These are phyloP conservation scores for Globisporangium orthogonon DNA, from an alignment of 352 stramenopile species.

Conservation along the genomic window DNA sequence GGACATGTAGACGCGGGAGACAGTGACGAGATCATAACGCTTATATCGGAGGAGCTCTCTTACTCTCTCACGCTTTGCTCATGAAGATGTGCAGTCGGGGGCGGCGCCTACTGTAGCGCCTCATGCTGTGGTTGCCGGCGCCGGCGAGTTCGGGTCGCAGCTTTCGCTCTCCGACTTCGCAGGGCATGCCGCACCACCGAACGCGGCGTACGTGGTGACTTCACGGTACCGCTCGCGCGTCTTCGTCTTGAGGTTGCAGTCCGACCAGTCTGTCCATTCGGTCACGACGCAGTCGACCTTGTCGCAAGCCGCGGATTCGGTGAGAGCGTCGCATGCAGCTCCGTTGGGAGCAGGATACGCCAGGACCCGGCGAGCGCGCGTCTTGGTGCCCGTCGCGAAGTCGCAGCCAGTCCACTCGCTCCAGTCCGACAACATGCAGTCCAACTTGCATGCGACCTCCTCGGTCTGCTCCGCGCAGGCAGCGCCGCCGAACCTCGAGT, in stretches of 20 bases:
- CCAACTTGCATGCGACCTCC: conserved; percentile 24
- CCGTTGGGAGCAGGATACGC: conserved; percentile 23
- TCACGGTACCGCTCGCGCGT: conserved; percentile 21
- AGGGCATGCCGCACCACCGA: conserved; percentile 25
- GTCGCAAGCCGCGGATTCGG: conserved; percentile 29
- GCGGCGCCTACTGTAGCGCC: not conserved
- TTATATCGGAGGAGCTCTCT: not conserved
- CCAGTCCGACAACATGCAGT: conserved; percentile 48
- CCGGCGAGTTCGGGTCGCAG: conserved; percentile 16
- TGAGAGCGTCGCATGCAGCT: conserved; percentile 14
- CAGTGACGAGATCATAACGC: not conserved
- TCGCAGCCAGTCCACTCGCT: conserved; percentile 42
- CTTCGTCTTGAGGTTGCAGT: conserved; percentile 44
- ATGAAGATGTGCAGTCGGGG: too few species aligned
- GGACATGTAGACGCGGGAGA: conserved; percentile 10
- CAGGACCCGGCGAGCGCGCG: conserved; percentile 26
- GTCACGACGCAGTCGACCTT: conserved; percentile 30
- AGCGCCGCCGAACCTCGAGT: conserved; percentile 27
- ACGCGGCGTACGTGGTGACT: conserved; percentile 25
- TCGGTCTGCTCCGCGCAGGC: conserved; percentile 21
- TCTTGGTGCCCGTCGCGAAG: conserved; percentile 33
- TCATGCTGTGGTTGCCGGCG: not conserved
- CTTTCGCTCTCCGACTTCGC: conserved; percentile 18
- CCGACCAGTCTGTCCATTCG: conserved; percentile 43
- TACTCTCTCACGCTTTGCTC: not conserved